Percentiles rank a stretch among this genome's conserved stretches.
Conservation (phyloP, 176 grass and related monocot species). For the Thalia dealbata region DNA sequence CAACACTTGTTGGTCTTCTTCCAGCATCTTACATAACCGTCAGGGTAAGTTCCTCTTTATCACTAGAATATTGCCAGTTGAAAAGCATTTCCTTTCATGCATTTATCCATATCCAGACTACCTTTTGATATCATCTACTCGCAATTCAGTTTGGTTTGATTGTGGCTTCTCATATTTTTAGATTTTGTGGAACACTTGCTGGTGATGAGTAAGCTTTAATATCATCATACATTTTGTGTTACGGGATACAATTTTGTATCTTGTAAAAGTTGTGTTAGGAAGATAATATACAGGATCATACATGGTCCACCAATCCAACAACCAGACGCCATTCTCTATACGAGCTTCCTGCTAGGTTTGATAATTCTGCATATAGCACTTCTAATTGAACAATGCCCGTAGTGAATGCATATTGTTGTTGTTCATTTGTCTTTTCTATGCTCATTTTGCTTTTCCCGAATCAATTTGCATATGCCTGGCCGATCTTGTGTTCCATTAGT, state of each 20-base stretch:
- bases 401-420: background rate
- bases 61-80: background rate
- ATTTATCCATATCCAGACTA: background rate
- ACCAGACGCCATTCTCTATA: background rate
- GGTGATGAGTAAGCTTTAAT: too few species aligned
- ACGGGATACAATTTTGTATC: too few species aligned
- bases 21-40: slow-evolving; percentile 98
- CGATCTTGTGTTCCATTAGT: background rate
- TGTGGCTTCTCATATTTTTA: too few species aligned
- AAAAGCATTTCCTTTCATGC: slow-evolving; percentile 6
- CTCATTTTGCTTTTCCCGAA: background rate
- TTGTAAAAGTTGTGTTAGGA: background rate
- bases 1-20: slow-evolving; percentile 74
- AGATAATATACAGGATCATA: background rate
- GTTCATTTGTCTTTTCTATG: background rate
- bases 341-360: background rate
- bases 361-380: background rate
- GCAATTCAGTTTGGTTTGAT: background rate
- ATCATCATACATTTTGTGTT: too few species aligned
- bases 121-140: background rate
- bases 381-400: background rate
- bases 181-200: too few species aligned
- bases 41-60: slow-evolving; percentile 45
- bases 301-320: background rate
- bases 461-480: background rate